phyloP scores from a whole-genome alignment of 805 yeast genomes.

The Cyberlindnera maclurae region DNA sequence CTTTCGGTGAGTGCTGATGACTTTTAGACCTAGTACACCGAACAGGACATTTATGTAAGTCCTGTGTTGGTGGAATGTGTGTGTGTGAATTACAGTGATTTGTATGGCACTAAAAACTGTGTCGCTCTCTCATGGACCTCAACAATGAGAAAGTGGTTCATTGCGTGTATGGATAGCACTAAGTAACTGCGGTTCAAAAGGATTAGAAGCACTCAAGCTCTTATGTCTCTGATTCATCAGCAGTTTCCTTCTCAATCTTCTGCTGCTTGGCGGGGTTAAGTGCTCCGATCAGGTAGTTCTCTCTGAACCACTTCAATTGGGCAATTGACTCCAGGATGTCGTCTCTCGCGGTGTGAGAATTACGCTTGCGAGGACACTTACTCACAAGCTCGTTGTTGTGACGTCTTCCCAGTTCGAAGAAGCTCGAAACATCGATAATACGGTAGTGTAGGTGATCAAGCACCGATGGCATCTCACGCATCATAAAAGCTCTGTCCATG shows the following conservation, averaged over 20 bases:
- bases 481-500: slow-evolving; percentile 82
- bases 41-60: too few species aligned
- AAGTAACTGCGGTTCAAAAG: neutral
- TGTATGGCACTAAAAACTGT: too few species aligned
- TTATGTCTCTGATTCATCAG: neutral
- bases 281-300: slow-evolving; percentile 44
- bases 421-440: slow-evolving; percentile 81
- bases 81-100: too few species aligned
- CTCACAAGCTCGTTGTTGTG: slow-evolving; percentile 61
- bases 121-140: too few species aligned
- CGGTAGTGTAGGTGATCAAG: slow-evolving; percentile 57
- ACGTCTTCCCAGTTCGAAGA: slow-evolving; percentile 74
- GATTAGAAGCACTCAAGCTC: neutral
- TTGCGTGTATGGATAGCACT: too few species aligned
- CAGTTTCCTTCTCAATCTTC: neutral
- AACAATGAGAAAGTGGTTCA: too few species aligned
- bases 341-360: slow-evolving; percentile 77
- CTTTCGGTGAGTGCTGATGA: too few species aligned
- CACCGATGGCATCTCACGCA: slow-evolving; percentile 70
- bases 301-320: slow-evolving; percentile 72
- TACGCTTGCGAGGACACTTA: slow-evolving; percentile 53
- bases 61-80: too few species aligned
- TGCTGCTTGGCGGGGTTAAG: slow-evolving; percentile 1
- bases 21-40: too few species aligned
- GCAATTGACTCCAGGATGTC: slow-evolving; percentile 87